Percentiles rank a stretch among this genome's conserved stretches.
Conservation (phyloP, 306 rosid species). For the Begonia fuchsioides region DNA sequence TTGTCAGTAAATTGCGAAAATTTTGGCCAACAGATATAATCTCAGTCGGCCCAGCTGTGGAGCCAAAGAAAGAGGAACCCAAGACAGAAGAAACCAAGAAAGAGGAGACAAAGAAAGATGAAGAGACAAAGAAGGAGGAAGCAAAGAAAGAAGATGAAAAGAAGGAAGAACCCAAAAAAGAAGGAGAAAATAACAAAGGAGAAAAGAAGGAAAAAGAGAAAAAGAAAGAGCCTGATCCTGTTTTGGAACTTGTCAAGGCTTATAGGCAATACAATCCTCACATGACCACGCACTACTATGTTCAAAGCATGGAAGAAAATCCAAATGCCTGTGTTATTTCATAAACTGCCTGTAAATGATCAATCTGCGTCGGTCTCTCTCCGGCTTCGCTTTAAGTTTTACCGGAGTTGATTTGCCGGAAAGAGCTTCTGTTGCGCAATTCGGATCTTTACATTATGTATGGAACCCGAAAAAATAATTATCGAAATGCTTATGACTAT, state of each 20-base stretch:
- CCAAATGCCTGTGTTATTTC: slow-evolving; percentile 79
- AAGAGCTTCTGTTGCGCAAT: too few species aligned
- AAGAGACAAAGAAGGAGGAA: slow-evolving; percentile 57
- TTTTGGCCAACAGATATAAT: slow-evolving; percentile 49
- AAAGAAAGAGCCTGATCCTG: slow-evolving; percentile 44
- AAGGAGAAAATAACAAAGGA: slow-evolving; percentile 26
- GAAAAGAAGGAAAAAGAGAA: slow-evolving; percentile 34
- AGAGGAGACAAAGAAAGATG: slow-evolving; percentile 39
- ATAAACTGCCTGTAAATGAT: slow-evolving; percentile 2
- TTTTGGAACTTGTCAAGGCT: slow-evolving; percentile 45
- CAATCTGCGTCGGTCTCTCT: too few species aligned
- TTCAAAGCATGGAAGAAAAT: slow-evolving; percentile 87
- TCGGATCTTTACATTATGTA: too few species aligned
- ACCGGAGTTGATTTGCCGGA: too few species aligned
- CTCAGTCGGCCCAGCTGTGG: slow-evolving; percentile 72
- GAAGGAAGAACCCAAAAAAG: slow-evolving; percentile 30
- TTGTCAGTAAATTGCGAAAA: slow-evolving; percentile 50
- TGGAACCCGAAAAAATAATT: too few species aligned
- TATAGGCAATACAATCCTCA: slow-evolving; percentile 61
- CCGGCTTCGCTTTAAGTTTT: too few species aligned
- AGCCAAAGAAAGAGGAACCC: slow-evolving; percentile 13
- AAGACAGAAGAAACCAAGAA: slow-evolving; percentile 27
- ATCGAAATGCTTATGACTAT: too few species aligned
- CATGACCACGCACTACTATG: slow-evolving; percentile 50
- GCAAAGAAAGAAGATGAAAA: slow-evolving; percentile 35